Conservation (phyloP, 2,329 filamentous ascomycete species). For the Colletotrichum gloeosporioides region DNA sequence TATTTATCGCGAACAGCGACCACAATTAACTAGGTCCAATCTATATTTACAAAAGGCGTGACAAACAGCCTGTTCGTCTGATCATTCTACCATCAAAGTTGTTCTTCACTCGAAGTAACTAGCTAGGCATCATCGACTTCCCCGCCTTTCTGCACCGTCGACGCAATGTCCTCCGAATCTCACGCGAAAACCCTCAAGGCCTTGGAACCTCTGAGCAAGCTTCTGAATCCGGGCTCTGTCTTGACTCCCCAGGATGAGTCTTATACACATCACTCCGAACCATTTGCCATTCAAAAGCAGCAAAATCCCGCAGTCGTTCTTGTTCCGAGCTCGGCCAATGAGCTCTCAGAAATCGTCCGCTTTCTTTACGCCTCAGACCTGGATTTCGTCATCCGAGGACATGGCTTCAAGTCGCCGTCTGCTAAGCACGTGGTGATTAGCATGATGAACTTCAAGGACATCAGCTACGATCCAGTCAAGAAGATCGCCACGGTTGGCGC, state of each 20-base stretch:
- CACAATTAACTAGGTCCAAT: background rate
- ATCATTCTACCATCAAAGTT: background rate
- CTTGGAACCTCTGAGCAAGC: background rate
- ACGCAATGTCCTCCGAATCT: background rate
- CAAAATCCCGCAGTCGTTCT: background rate
- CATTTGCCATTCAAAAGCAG: conserved; percentile 7
- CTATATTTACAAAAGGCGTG: background rate
- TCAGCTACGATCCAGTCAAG: background rate
- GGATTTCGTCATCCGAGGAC: background rate
- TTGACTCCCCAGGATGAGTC: background rate
- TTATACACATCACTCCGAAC: background rate
- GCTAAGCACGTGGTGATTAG: background rate
- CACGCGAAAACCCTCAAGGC: background rate
- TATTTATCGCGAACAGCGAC: background rate
- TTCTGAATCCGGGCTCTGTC: background rate
- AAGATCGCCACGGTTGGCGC: conserved; percentile 8
- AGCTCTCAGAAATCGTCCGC: background rate
- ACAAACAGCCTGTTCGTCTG: background rate
- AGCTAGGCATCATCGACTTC: background rate
- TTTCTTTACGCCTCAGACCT: background rate
- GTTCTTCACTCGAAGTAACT: background rate
- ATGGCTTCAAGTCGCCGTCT: conserved; percentile 12
- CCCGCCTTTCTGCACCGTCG: background rate
- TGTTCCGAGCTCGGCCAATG: background rate
- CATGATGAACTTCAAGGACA: conserved; percentile 1